Base-by-base conservation (phyloP, 164 flowering plant genomes). In the Paratinospora sagittata region DNA sequence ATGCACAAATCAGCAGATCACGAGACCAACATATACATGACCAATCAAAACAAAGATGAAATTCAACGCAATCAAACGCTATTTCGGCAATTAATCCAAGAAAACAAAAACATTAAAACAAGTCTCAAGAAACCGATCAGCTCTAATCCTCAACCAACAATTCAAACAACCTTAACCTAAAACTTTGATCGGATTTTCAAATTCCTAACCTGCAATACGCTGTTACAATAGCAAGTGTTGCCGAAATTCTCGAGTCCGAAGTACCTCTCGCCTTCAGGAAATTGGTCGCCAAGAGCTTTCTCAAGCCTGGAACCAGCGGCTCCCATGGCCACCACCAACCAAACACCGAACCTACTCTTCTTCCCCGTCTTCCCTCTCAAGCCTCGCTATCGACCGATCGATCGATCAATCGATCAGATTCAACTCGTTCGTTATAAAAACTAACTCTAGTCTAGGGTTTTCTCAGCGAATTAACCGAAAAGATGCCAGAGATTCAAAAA, bases 241-340 rank as follows among this genome's bases (percentile, higher is more conserved):
- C 97, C 97, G 74, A 94, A 94, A 80, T 94, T 94, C 84, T 94
- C 97, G 73, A 92, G 89, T 19, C 98, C 98, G 63, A 92, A 95
- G 77, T 92, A 95, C 4, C 97, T 81, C 77, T 95, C 98, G 75
- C 97, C 97, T 86, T 95, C 98, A 16, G 98, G 98, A 76, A 95
- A 95, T 82, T 94, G 98, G 74, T 95, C 98, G 43, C 98, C 97
- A 17, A 94, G 85, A 60, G 97, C 97, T 78, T 92, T 94, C 91
- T 94, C 98, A 72, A 94, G 87, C 78, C 89, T 94, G 24, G 98
- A 94, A 69, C 97, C 98, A 27, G 93, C 87, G 17, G 90, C 97
- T 43, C 98, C 98, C 97, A 94, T 92, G 34, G 34, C 34, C 79
- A 76, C 79, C 70, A 69, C 72, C 57, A 37, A 73, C 70, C 58